phyloP scores from a whole-genome alignment of 176 grass and related monocot species.

The Saccharum officinarum region DNA sequence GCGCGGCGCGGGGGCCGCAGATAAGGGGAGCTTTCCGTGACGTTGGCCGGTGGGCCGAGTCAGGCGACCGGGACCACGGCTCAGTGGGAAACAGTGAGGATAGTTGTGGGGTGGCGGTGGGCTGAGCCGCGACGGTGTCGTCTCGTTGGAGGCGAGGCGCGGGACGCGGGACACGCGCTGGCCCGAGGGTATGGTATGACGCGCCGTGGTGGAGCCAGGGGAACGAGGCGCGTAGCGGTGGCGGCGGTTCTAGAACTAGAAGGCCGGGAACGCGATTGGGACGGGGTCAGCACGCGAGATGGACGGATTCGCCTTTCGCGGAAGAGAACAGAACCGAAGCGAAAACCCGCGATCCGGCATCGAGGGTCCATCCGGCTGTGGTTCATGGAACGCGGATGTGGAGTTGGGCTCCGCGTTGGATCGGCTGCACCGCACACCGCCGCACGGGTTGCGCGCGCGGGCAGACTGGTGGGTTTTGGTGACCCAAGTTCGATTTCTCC shows the following conservation, averaged over 20 bases:
- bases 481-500: background rate
- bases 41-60: background rate
- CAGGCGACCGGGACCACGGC: rapidly evolving
- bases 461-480: background rate
- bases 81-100: background rate
- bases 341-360: background rate
- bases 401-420: background rate
- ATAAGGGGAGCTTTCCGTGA: background rate
- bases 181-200: no score
- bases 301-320: background rate
- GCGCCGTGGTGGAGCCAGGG: background rate
- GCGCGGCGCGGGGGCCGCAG: background rate
- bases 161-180: background rate
- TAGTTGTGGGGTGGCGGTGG: background rate
- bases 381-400: background rate
- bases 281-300: background rate
- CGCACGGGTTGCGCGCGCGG: background rate
- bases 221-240: background rate
- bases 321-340: background rate
- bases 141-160: background rate
- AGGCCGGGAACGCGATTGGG: background rate
- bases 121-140: background rate
- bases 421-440: background rate
- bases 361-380: no score
- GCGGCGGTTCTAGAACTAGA: constrained; percentile 18